Percentiles rank a stretch among this genome's conserved stretches.
phyloP scores from a whole-genome alignment of 2,329 filamentous ascomycete species.

The Kalaharituber pfeilii region DNA sequence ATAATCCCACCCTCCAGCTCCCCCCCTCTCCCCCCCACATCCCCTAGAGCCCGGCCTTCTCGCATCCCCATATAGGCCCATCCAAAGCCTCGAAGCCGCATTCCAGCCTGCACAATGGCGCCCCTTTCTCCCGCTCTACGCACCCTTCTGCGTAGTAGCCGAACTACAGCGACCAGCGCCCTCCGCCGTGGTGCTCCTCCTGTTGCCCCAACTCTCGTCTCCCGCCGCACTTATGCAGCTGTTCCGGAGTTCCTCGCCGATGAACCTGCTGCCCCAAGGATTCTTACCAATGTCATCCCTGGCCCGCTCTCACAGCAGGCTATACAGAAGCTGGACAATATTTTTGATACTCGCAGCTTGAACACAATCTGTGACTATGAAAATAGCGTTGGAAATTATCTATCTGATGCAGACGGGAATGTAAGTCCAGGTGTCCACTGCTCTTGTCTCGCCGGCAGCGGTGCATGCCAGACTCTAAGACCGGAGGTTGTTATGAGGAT shows the following conservation, averaged over 20 bases:
- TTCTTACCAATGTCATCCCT: slow-evolving; percentile 27
- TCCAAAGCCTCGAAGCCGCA: too few species aligned
- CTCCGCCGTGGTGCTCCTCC: not conserved
- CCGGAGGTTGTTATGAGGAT: too few species aligned
- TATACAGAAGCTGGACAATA: slow-evolving; percentile 31
- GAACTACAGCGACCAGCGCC: too few species aligned
- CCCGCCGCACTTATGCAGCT: not conserved
- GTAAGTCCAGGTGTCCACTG: too few species aligned
- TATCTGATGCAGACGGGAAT: slow-evolving; percentile 36
- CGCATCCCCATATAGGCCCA: too few species aligned
- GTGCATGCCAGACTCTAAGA: too few species aligned
- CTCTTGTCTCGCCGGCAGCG: too few species aligned
- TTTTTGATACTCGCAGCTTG: slow-evolving; percentile 37
- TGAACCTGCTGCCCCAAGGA: slow-evolving; percentile 18
- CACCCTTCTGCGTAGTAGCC: not conserved
- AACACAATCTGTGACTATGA: slow-evolving; percentile 39
- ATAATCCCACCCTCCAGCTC: too few species aligned
- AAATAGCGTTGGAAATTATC: slow-evolving; percentile 38
- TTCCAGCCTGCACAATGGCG: too few species aligned
- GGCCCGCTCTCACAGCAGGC: slow-evolving; percentile 27
- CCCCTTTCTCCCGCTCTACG: too few species aligned
- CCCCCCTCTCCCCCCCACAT: too few species aligned
- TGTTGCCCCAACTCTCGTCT: not conserved
- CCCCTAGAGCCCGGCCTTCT: too few species aligned
- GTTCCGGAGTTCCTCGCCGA: slow-evolving; percentile 14